A percentile compares a stretch with the other conserved stretches of the same genome.
phyloP scores from a whole-genome alignment of 2,329 filamentous ascomycete species.

The Colletotrichum zoysiae region DNA sequence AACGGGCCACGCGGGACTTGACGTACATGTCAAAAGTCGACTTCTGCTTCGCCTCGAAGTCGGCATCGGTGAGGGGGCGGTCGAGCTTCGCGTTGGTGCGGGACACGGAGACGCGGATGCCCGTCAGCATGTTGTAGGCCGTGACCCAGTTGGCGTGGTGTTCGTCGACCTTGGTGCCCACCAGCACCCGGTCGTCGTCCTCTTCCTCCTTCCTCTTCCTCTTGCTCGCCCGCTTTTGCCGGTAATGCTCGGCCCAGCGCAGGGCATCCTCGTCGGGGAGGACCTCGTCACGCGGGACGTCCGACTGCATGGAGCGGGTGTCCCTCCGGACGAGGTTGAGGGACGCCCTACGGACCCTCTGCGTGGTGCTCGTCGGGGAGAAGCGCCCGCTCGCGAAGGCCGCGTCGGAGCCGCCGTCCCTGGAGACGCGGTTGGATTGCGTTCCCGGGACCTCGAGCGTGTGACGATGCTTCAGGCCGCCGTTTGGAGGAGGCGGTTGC shows the following conservation, averaged over 20 bases:
- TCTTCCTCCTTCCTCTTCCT: constrained; percentile 85
- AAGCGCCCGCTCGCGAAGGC: constrained; percentile 82
- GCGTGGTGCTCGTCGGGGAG: constrained; percentile 74
- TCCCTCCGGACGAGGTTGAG: constrained; percentile 83
- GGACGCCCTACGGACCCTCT: constrained; percentile 77
- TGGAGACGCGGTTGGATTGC: constrained; percentile 75
- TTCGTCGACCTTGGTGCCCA: constrained; percentile 98
- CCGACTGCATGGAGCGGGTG: constrained; percentile 88
- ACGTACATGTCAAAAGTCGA: constrained; percentile 96
- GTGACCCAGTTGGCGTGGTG: constrained; percentile 97
- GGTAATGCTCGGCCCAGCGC: constrained; percentile 92
- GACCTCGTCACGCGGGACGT: constrained; percentile 85
- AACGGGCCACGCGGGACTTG: constrained; percentile 3
- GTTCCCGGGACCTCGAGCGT: constrained; percentile 87
- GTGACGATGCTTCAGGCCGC: constrained; percentile 82
- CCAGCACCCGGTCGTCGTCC: constrained; percentile 93
- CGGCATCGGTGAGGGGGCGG: constrained; percentile 86
- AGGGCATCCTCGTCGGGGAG: constrained; percentile 90
- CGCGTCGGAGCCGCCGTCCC: constrained; percentile 76
- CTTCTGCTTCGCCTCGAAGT: constrained; percentile 96
- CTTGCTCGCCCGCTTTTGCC: constrained; percentile 91
- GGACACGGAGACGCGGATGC: constrained; percentile 96
- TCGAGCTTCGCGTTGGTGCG: constrained; percentile 97
- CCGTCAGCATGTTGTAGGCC: constrained; percentile 99
- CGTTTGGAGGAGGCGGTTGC: constrained; percentile 67